Conservation (phyloP, 306 rosid genomes). For the Gillenia trifoliata region DNA sequence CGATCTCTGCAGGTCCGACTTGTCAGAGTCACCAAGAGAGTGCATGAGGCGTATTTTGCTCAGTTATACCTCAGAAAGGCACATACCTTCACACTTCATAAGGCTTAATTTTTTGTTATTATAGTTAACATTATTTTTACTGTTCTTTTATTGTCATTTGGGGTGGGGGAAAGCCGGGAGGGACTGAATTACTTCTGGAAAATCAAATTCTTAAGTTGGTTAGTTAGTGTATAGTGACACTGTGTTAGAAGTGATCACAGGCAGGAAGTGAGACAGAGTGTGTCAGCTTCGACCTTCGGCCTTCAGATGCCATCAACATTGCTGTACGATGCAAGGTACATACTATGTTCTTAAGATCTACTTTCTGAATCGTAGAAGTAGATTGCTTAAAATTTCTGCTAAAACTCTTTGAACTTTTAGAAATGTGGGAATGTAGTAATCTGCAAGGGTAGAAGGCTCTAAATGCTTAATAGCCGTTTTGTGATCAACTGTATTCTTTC, state of each 20-base stretch:
- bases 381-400: neutral
- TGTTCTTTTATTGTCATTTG: neutral
- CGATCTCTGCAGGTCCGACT: constrained; percentile 59
- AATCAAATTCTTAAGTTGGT: neutral
- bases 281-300: constrained; percentile 90
- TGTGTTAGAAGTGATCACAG: constrained; percentile 33
- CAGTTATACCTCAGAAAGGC: constrained; percentile 89
- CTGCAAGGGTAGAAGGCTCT: neutral
- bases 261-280: constrained; percentile 63
- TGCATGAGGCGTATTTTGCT: constrained; percentile 96
- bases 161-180: neutral
- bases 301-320: constrained; percentile 97
- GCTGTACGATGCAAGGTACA: constrained; percentile 96
- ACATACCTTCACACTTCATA: constrained; percentile 19
- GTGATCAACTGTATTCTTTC: neutral
- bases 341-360: neutral
- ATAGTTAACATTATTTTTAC: neutral
- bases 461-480: neutral
- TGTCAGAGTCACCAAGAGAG: constrained; percentile 88
- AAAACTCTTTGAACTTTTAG: neutral
- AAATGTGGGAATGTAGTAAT: neutral
- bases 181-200: neutral
- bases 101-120: neutral
- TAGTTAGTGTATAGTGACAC: neutral
- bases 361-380: neutral